A percentile compares a stretch with the other conserved stretches of the same genome.
Evolutionary conservation across 176 grass and related monocot genomes (phyloP).

Genomic region (Oryza glumipatula): DNA sequence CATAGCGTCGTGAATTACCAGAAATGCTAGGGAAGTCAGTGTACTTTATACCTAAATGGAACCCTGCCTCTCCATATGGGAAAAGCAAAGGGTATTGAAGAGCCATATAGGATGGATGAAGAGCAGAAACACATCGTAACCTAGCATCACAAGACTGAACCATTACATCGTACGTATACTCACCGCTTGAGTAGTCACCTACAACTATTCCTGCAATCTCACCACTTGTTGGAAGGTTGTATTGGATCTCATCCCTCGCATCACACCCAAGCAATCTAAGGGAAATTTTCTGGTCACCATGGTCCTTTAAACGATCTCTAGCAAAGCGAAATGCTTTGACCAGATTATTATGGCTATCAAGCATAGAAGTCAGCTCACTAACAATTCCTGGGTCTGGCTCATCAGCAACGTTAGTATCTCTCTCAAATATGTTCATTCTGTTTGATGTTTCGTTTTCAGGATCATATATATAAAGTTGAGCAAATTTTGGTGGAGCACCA

Average conservation of each 20-base stretch:
- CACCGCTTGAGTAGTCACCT: too few species aligned
- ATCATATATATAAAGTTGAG: slow-evolving; percentile 10
- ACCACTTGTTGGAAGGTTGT: background rate
- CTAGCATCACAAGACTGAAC: too few species aligned
- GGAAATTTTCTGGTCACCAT: background rate
- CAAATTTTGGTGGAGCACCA: background rate
- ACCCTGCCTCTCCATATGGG: too few species aligned
- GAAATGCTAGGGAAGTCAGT: too few species aligned
- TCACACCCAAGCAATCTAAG: background rate
- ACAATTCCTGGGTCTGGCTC: background rate
- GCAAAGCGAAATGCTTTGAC: background rate
- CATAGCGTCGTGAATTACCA: too few species aligned
- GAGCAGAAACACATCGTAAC: too few species aligned
- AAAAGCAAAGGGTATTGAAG: too few species aligned
- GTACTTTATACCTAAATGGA: too few species aligned
- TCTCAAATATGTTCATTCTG: background rate
- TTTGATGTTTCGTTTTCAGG: background rate
- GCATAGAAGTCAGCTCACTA: background rate
- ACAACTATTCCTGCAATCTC: background rate
- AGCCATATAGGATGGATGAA: too few species aligned
- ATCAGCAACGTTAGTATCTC: background rate
- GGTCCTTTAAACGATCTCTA: background rate
- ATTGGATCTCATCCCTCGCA: background rate
- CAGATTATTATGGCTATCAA: background rate
- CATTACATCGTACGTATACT: too few species aligned